Evolutionary conservation across 2,329 filamentous ascomycete species (phyloP).

Genomic region (Aspergillus terreus): DNA sequence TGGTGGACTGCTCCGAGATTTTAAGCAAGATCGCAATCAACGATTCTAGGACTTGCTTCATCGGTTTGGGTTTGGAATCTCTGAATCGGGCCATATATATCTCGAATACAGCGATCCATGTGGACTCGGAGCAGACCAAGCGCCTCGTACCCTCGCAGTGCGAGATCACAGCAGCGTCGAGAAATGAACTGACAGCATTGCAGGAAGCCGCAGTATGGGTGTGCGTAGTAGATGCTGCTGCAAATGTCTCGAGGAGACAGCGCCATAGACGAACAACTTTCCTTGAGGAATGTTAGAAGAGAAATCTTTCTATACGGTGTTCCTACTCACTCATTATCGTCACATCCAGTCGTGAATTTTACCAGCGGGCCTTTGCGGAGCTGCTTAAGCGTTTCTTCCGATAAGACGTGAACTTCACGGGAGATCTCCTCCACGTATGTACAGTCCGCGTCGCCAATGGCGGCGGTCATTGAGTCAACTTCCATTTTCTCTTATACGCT

Average conservation of each 20-base stretch:
- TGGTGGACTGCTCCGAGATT: constrained; percentile 19
- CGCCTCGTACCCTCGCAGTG: constrained; percentile 25
- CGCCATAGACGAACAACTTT: constrained; percentile 36
- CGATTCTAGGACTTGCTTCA: constrained; percentile 43
- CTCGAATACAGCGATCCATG: constrained; percentile 40
- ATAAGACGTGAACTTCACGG: constrained; percentile 31
- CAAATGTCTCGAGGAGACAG: constrained; percentile 40
- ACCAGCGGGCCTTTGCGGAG: constrained; percentile 35
- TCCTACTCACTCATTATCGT: constrained; percentile 30
- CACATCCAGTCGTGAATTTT: constrained; percentile 28
- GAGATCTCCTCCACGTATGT: constrained; percentile 30
- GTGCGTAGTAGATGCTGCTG: constrained; percentile 33
- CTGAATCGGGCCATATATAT: constrained; percentile 40
- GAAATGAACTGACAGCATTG: constrained; percentile 43
- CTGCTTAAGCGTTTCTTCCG: constrained; percentile 30
- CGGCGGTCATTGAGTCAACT: constrained; percentile 13
- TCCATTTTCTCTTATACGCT: constrained; percentile 18
- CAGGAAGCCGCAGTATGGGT: constrained; percentile 41
- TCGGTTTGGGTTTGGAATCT: constrained; percentile 41
- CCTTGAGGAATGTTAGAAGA: constrained; percentile 19
- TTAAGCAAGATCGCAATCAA: constrained; percentile 33
- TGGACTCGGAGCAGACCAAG: constrained; percentile 30
- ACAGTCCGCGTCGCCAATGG: constrained; percentile 10
- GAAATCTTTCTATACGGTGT: neutral
- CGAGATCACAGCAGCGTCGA: constrained; percentile 36